Evolutionary conservation across 78 protist species (phyloP), one percentile per base, ranked within the genome.

Genomic region (Acrasis kona): DNA sequence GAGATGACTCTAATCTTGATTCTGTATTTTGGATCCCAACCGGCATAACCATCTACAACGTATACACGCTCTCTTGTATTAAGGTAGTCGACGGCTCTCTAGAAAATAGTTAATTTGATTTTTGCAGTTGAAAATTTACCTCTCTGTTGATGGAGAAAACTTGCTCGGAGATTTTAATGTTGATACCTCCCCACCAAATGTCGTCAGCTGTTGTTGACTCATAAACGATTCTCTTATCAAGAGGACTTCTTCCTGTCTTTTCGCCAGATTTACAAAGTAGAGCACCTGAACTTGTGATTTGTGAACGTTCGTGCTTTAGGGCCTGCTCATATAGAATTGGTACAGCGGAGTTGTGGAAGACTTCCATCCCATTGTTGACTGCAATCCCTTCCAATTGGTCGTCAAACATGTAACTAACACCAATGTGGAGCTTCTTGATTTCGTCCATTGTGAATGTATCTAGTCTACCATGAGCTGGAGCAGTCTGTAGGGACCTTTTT

Each of bases 21-120:
- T 50, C 93, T 77, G 81, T 88, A 79, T 39, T 50, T 9, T 28
- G 88, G 78, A 69, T 93, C 94, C 83, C 85, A 77, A n/a, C 95
- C 94, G 0, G 95, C 97, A 50, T 35, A 90, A 5, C 85, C 92
- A 72, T 94, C 96, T 39, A 91, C 65, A 30, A 93, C 97, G 76
- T 70, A 93, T 57, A 94, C 40, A 37, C 90, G 79, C 10, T 89
- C 91, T 28, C 76, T 72, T 3, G 89, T 82, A 85, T 89, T 89
- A 39, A 93, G 82, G 81, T 87, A 93, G 70, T 91, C 94, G 40
- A 93, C 74, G 5, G 97, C 97, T 31, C 97, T n/a, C n/a, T n/a
- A n/a, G n/a, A n/a, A n/a, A n/a, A n/a, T n/a, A n/a, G n/a, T n/a
- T 19, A 50, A 50, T 50, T 87, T 77, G 84, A 92, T 40, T 92